These are phyloP conservation scores for Penicillium concentricum DNA, from an alignment of 2,329 filamentous ascomycete genomes.

Conservation along the genomic window DNA sequence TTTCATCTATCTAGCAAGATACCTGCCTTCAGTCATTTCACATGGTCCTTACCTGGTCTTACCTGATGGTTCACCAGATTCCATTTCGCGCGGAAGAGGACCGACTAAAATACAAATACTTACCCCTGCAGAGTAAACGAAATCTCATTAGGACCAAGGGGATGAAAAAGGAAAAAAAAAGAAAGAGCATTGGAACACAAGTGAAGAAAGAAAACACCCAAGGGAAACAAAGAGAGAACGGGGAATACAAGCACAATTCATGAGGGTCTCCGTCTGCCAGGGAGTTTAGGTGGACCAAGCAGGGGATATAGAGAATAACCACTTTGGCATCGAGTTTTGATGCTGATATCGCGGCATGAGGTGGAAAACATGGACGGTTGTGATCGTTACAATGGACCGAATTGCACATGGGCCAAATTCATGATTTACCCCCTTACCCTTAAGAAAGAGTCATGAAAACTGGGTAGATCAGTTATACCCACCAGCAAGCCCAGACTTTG, in stretches of 20 bases:
- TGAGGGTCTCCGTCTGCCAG: constrained; percentile 5
- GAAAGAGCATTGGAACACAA: constrained; percentile 24
- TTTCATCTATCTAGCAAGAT: constrained; percentile 14
- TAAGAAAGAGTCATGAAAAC: constrained; percentile 25
- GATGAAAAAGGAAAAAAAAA: constrained; percentile 32
- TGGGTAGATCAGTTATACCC: constrained; percentile 42
- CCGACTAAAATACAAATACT: constrained; percentile 47
- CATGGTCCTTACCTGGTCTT: constrained; percentile 45
- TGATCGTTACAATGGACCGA: constrained; percentile 26
- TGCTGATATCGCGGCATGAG: neutral
- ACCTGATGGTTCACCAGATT: constrained; percentile 32
- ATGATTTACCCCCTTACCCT: constrained; percentile 40
- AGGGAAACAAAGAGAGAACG: constrained; percentile 25
- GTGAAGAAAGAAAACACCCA: constrained; percentile 25
- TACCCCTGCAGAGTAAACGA: constrained; percentile 32
- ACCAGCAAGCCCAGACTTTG: constrained; percentile 41
- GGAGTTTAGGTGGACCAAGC: neutral
- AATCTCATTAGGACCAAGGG: constrained; percentile 17
- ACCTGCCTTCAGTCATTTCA: constrained; percentile 27
- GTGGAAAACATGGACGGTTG: constrained; percentile 2
- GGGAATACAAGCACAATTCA: constrained; percentile 20
- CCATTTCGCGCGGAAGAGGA: constrained; percentile 9
- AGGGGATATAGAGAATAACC: neutral
- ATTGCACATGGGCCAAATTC: constrained; percentile 20
- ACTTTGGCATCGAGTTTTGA: neutral